These are phyloP conservation scores for Lanmaoa pseudosensibilis DNA, from an alignment of 768 basidiomycete species.

Conservation along the genomic window DNA sequence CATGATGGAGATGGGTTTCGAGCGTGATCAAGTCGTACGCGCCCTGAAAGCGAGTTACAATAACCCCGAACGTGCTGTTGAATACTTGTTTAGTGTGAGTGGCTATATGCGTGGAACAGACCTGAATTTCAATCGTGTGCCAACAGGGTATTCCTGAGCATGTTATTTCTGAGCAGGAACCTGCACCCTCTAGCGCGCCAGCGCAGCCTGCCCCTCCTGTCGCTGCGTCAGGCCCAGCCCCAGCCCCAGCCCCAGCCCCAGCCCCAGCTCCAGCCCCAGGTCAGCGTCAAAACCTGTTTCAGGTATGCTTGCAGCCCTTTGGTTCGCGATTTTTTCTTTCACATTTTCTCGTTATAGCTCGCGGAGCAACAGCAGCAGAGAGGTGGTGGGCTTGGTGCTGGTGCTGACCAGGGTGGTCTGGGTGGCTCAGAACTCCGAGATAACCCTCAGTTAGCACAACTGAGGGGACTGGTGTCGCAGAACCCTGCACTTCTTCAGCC, in stretches of 20 bases:
- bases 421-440: slow-evolving; percentile 51
- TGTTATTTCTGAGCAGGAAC: slow-evolving; percentile 43
- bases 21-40: slow-evolving; percentile 76
- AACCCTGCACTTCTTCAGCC: slow-evolving; percentile 82
- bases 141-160: slow-evolving; percentile 73
- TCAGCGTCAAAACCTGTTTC: slow-evolving; percentile 84
- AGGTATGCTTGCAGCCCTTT: slow-evolving; percentile 44
- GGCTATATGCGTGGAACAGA: not conserved
- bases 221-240: slow-evolving; percentile 35
- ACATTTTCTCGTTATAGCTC: slow-evolving; percentile 44
- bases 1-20: slow-evolving; percentile 95
- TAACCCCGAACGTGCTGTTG: slow-evolving; percentile 97
- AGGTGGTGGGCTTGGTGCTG: slow-evolving; percentile 33
- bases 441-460: slow-evolving; percentile 65
- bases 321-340: not conserved
- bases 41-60: slow-evolving; percentile 94
- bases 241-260: too few relatives aligned
- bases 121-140: slow-evolving; percentile 10
- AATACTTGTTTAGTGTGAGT: slow-evolving; percentile 90
- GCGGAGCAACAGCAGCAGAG: slow-evolving; percentile 53
- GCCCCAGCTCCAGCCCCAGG: slow-evolving; percentile 32
- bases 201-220: slow-evolving; percentile 39
- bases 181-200: slow-evolving; percentile 42
- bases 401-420: slow-evolving; percentile 20
- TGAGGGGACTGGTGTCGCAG: slow-evolving; percentile 68